Evolutionary conservation across 352 stramenopile genomes (phyloP).

Genomic region (Globisporangium echinulatum): DNA sequence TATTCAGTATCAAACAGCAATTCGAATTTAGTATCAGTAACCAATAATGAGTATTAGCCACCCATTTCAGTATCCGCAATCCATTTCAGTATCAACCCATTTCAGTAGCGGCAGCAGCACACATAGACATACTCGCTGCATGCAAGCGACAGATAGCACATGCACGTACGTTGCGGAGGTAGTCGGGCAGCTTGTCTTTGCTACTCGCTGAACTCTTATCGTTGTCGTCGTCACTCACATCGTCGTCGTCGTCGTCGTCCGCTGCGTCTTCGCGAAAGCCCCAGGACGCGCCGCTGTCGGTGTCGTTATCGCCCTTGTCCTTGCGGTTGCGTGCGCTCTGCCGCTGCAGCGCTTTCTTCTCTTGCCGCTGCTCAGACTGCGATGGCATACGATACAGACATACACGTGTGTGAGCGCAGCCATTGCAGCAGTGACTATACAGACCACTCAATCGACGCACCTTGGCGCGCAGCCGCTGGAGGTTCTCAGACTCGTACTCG

Average conservation of each 20-base stretch:
- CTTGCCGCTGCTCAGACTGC: conserved; percentile 10
- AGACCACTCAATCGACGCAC: background rate
- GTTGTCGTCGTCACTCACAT: conserved; percentile 15
- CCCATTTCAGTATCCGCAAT: background rate
- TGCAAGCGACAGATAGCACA: background rate
- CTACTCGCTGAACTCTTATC: background rate
- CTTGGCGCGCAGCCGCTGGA: conserved; percentile 30
- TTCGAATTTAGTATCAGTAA: background rate
- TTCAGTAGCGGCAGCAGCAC: conserved; percentile 1
- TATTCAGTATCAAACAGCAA: background rate
- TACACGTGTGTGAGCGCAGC: background rate
- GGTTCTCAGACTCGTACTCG: conserved; percentile 68
- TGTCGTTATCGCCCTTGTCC: conserved; percentile 1
- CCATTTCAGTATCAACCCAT: background rate
- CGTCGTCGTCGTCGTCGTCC: conserved; percentile 47
- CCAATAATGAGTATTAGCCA: background rate
- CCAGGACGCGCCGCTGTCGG: conserved; percentile 51
- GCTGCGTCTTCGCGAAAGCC: conserved; percentile 80
- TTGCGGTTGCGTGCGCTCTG: conserved; percentile 6
- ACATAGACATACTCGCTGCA: background rate
- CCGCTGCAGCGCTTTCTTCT: conserved; percentile 12
- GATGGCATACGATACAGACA: background rate
- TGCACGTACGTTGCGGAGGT: conserved; percentile 53
- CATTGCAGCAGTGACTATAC: background rate
- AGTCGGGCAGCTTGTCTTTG: conserved; percentile 48